phyloP scores from a whole-genome alignment of 1,284 basidiomycete species.

The Polyporus tsugae region DNA sequence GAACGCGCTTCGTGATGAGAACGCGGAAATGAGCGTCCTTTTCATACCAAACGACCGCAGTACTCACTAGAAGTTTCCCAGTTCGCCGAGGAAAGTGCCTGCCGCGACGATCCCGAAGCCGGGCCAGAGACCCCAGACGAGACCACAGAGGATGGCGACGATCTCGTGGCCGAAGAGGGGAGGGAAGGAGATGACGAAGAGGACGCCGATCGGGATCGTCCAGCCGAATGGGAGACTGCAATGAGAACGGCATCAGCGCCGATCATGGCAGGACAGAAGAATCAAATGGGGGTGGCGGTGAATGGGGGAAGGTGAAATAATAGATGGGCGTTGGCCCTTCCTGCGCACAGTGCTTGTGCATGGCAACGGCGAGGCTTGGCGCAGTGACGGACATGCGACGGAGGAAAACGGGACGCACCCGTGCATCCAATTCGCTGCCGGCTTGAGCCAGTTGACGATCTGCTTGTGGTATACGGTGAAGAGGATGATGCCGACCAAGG shows the following conservation, averaged over 20 bases:
- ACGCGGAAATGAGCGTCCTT: background rate
- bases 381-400: background rate
- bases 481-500: constrained; percentile 52
- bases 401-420: constrained; percentile 41
- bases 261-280: background rate
- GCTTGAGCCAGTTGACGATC: constrained; percentile 67
- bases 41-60: background rate
- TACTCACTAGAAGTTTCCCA: constrained; percentile 75
- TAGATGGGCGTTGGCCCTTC: background rate
- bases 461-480: constrained; percentile 63
- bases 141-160: constrained; percentile 76
- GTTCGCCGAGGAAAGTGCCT: constrained; percentile 73
- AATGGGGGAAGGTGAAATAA: no score
- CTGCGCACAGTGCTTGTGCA: background rate
- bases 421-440: constrained; percentile 61
- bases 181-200: constrained; percentile 83
- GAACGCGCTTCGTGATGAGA: constrained; percentile 57
- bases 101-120: constrained; percentile 74
- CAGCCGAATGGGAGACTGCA: constrained; percentile 61
- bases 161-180: constrained; percentile 84
- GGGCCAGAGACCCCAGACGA: constrained; percentile 78
- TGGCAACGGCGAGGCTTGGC: background rate
- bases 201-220: constrained; percentile 83
- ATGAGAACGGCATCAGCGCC: background rate
- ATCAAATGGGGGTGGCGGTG: background rate